Evolutionary conservation across 805 yeast genomes (phyloP).

Genomic region (Deakozyma indianensis): DNA sequence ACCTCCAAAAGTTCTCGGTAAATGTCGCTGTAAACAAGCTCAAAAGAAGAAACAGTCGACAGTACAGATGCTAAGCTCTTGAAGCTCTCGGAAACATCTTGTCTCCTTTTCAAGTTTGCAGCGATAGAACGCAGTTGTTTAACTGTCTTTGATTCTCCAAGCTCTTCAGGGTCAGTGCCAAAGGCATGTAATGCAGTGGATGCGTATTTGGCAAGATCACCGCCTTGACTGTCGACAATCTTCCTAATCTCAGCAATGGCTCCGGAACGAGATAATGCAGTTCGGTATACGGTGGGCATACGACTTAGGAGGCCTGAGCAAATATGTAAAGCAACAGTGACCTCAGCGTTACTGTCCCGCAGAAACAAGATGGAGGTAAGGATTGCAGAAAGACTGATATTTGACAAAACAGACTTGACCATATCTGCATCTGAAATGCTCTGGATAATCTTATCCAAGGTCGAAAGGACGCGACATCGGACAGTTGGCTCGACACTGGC

Average conservation of each 20-base stretch:
- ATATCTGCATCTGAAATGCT: conserved; percentile 20
- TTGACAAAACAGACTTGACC: conserved; percentile 10
- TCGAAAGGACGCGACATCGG: conserved; percentile 40
- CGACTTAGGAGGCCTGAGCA: conserved; percentile 30
- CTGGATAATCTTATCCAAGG: conserved; percentile 36
- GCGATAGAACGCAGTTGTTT: background rate
- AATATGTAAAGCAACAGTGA: conserved; percentile 38
- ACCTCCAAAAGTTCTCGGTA: conserved; percentile 27
- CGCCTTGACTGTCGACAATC: background rate
- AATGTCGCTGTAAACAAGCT: conserved; percentile 55
- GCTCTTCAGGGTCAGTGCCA: background rate
- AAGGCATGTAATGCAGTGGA: background rate
- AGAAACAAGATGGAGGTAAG: conserved; percentile 19
- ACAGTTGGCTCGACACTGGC: conserved; percentile 57
- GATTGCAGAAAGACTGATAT: conserved; percentile 16
- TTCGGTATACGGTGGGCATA: conserved; percentile 30
- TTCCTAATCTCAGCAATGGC: conserved; percentile 35
- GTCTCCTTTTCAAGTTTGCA: background rate
- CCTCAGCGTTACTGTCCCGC: conserved; percentile 20
- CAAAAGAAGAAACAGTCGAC: conserved; percentile 49
- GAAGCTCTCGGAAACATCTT: background rate
- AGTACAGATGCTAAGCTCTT: background rate
- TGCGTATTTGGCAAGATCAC: background rate
- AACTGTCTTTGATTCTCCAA: background rate
- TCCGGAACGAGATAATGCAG: conserved; percentile 57